Conservation (phyloP, 306 rosid species). For the Quercus variabilis region DNA sequence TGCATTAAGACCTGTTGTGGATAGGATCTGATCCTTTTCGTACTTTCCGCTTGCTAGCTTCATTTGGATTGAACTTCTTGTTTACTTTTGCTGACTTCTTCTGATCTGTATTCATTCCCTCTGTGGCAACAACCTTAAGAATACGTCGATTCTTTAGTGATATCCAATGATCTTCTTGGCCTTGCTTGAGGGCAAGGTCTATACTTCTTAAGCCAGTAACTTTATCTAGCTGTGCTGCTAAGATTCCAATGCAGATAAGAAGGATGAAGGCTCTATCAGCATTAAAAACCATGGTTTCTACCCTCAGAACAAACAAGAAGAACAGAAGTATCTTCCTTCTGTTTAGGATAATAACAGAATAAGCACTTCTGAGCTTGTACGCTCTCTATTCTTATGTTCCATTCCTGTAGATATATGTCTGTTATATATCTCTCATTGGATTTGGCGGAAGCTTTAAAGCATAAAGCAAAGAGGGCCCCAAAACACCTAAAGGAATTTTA, state of each 20-base stretch:
- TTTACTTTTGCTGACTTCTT: slow-evolving; percentile 36
- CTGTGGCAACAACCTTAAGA: slow-evolving; percentile 28
- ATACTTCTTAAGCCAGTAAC: slow-evolving; percentile 45
- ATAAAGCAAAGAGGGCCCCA: slow-evolving; percentile 54
- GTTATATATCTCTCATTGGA: slow-evolving; percentile 50
- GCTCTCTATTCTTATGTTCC: slow-evolving; percentile 40
- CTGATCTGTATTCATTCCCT: slow-evolving; percentile 33
- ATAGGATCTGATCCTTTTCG: slow-evolving; percentile 92
- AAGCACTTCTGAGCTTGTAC: slow-evolving; percentile 20
- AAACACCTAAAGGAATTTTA: slow-evolving; percentile 43
- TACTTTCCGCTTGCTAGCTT: slow-evolving; percentile 77
- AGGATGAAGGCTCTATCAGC: slow-evolving; percentile 41
- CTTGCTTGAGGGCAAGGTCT: slow-evolving; percentile 44
- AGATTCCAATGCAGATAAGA: slow-evolving; percentile 55
- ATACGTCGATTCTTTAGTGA: slow-evolving; percentile 37
- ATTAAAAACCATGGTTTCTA: slow-evolving; percentile 54
- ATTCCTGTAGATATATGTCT: slow-evolving; percentile 60
- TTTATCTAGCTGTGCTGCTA: slow-evolving; percentile 45
- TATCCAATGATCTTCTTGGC: slow-evolving; percentile 30
- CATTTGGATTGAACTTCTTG: slow-evolving; percentile 58
- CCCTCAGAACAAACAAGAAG: slow-evolving; percentile 36
- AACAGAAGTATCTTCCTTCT: slow-evolving; percentile 30
- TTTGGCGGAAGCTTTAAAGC: slow-evolving; percentile 60
- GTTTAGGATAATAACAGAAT: slow-evolving; percentile 39
- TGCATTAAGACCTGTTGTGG: slow-evolving; percentile 64